Evolutionary conservation across 1,139 yeast species (phyloP).

Genomic region (Pichia terricola): DNA sequence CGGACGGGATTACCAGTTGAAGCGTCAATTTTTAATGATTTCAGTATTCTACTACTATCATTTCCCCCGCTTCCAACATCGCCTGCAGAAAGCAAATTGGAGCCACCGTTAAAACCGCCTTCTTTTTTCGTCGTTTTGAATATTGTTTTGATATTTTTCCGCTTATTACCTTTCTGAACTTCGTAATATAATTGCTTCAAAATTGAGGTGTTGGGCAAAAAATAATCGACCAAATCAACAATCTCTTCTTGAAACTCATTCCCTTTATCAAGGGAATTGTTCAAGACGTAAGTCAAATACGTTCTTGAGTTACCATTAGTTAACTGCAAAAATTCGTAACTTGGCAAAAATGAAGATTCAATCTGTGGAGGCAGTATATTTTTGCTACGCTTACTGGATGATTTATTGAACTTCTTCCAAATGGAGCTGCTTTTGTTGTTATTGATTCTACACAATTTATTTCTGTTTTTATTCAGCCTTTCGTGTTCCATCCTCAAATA

Average conservation of each 20-base stretch:
- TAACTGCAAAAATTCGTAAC: slow-evolving; percentile 10
- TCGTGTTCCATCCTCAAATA: slow-evolving; percentile 18
- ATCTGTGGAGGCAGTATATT: background rate
- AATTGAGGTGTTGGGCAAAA: slow-evolving; percentile 9
- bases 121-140: slow-evolving; percentile 5
- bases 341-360: slow-evolving; percentile 1
- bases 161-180: slow-evolving; percentile 2
- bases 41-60: slow-evolving; percentile 6
- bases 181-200: slow-evolving; percentile 8
- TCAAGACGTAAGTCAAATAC: slow-evolving; percentile 18
- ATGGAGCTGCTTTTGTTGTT: slow-evolving; percentile 7
- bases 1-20: slow-evolving; percentile 2
- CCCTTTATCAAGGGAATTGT: slow-evolving; percentile 16
- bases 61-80: background rate
- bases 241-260: slow-evolving; percentile 16
- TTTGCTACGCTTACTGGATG: background rate
- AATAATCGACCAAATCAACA: slow-evolving; percentile 10
- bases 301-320: slow-evolving; percentile 21
- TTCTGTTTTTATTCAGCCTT: slow-evolving; percentile 5
- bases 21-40: slow-evolving; percentile 11
- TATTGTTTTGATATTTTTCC: background rate
- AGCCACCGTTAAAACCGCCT: slow-evolving; percentile 6
- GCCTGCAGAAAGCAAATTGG: slow-evolving; percentile 1
- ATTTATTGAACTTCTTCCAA: slow-evolving; percentile 6
- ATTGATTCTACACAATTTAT: slow-evolving; percentile 7